A percentile compares a stretch with the other conserved stretches of the same genome.
Evolutionary conservation across 352 stramenopile genomes (phyloP).

Genomic region (Phytopythium ostracodes): DNA sequence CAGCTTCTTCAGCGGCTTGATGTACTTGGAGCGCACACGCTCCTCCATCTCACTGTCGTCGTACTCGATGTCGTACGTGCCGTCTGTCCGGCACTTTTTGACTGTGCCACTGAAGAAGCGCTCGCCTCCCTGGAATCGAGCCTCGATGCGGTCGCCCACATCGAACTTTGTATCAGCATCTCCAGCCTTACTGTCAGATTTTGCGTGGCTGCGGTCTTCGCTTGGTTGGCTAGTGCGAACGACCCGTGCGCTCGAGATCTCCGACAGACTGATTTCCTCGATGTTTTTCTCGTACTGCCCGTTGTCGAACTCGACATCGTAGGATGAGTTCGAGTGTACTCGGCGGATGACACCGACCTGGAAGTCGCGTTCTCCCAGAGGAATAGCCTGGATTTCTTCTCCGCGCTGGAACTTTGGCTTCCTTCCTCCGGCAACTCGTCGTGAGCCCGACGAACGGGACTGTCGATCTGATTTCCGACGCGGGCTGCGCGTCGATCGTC

Average conservation of each 20-base stretch:
- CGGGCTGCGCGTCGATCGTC: constrained; percentile 23
- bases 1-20: constrained; percentile 25
- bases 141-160: constrained; percentile 42
- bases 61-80: constrained; percentile 47
- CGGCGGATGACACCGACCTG: constrained; percentile 48
- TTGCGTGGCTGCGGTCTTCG: constrained; percentile 6
- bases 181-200: constrained; percentile 14
- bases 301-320: constrained; percentile 69
- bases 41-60: constrained; percentile 63
- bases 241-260: constrained; percentile 35
- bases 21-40: constrained; percentile 39
- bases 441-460: constrained; percentile 17
- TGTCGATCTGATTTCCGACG: constrained; percentile 28
- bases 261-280: constrained; percentile 35
- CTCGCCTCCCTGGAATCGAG: constrained; percentile 31
- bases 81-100: constrained; percentile 28
- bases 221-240: constrained; percentile 21
- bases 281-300: constrained; percentile 54
- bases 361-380: constrained; percentile 38
- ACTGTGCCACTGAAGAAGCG: constrained; percentile 43
- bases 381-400: constrained; percentile 62
- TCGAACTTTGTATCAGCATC: constrained; percentile 21
- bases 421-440: constrained; percentile 19
- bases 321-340: constrained; percentile 45
- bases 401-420: constrained; percentile 38